Conservation (phyloP, 345 rosid genomes). For the Populus nigra region DNA sequence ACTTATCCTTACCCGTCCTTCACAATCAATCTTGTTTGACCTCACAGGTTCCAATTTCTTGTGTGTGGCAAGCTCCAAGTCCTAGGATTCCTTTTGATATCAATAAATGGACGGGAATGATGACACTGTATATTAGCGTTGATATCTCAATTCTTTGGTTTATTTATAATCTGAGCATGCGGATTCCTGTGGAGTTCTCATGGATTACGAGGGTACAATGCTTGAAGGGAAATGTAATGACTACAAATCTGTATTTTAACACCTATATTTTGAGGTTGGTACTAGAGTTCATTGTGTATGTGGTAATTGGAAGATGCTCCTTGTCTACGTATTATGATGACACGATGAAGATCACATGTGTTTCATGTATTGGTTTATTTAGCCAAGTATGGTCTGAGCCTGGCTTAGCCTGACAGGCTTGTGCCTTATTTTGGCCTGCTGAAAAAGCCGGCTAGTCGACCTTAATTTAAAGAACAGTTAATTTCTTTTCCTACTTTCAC, state of each 20-base stretch:
- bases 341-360: neutral
- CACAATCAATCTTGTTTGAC: conserved; percentile 79
- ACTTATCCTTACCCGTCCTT: conserved; percentile 82
- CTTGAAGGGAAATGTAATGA: conserved; percentile 15
- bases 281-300: neutral
- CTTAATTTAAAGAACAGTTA: too few relatives aligned
- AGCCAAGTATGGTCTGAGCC: too few relatives aligned
- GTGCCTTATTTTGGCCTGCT: too few relatives aligned
- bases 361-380: too few relatives aligned
- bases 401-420: too few relatives aligned
- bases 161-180: conserved; percentile 20
- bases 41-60: conserved; percentile 2
- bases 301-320: conserved; percentile 4
- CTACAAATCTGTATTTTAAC: conserved; percentile 9
- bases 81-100: conserved; percentile 16
- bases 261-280: neutral
- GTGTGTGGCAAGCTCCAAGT: conserved; percentile 7
- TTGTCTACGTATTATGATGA: neutral
- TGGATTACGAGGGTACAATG: conserved; percentile 1
- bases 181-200: conserved; percentile 8
- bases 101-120: conserved; percentile 30
- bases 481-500: too few relatives aligned
- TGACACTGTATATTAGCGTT: conserved; percentile 37
- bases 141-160: conserved; percentile 41
- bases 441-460: too few relatives aligned